phyloP scores from a whole-genome alignment of 75 land plant genomes.

The Cupressus sempervirens region DNA sequence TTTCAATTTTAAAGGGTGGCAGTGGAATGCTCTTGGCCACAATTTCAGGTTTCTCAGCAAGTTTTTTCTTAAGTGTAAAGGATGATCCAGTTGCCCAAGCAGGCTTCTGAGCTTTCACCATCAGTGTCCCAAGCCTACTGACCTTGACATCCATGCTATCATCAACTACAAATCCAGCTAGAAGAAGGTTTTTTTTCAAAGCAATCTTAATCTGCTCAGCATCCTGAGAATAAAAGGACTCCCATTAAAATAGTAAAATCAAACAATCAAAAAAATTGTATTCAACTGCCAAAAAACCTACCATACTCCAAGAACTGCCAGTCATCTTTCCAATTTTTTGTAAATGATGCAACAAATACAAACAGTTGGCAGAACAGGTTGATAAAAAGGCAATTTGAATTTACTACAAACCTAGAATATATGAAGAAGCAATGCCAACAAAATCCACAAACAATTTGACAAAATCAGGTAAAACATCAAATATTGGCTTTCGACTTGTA shows the following conservation, averaged over 20 bases:
- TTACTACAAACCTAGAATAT: background rate
- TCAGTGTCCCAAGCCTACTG: background rate
- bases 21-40: constrained; percentile 23
- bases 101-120: constrained; percentile 76
- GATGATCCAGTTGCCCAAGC: constrained; percentile 87
- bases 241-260: background rate
- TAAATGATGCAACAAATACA: background rate
- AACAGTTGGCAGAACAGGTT: background rate
- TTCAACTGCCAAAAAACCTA: background rate
- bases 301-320: background rate
- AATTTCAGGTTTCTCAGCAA: background rate
- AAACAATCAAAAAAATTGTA: background rate
- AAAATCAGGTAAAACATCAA: background rate
- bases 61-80: constrained; percentile 58
- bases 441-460: background rate
- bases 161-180: constrained; percentile 65
- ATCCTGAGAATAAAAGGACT: background rate
- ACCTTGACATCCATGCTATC: constrained; percentile 15
- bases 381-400: background rate
- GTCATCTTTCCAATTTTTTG: background rate
- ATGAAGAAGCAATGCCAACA: background rate
- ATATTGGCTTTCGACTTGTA: background rate
- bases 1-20: constrained; percentile 26
- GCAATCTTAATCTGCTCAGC: constrained; percentile 5
- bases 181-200: constrained; percentile 49